Evolutionary conservation across 164 flowering plant species (phyloP).

Genomic region (Piper betle): DNA sequence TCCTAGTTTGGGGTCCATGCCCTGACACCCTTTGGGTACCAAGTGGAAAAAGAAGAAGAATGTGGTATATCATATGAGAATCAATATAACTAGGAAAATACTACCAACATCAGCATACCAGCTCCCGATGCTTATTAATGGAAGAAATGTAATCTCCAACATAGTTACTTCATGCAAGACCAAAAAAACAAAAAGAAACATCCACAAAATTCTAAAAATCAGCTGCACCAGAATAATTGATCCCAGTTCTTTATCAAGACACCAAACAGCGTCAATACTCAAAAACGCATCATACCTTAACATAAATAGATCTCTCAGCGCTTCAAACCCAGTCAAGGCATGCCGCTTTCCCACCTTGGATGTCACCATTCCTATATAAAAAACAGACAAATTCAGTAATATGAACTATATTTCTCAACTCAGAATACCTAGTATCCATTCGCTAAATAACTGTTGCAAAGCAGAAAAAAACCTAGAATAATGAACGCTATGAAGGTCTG

Average conservation of each 20-base stretch:
- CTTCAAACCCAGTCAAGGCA: conserved; percentile 84
- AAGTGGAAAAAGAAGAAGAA: too few species aligned
- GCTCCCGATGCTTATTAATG: too few species aligned
- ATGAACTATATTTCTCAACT: too few species aligned
- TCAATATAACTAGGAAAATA: too few species aligned
- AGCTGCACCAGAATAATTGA: neutral
- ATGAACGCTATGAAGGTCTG: neutral
- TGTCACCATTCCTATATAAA: conserved; percentile 60
- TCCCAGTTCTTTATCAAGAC: neutral
- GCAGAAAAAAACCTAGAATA: neutral
- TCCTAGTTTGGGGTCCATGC: too few species aligned
- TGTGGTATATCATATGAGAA: too few species aligned
- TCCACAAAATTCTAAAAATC: too few species aligned
- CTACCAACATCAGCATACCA: too few species aligned
- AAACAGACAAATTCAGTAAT: neutral
- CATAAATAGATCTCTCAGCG: conserved; percentile 67
- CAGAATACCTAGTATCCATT: neutral
- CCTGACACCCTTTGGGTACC: too few species aligned
- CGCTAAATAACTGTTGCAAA: neutral
- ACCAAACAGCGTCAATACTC: neutral
- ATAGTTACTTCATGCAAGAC: too few species aligned
- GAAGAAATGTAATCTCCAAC: too few species aligned
- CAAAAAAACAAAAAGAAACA: too few species aligned
- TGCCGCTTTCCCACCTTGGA: conserved; percentile 96
- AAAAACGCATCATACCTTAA: conserved; percentile 32